phyloP scores from a whole-genome alignment of 2,329 filamentous ascomycete genomes.

The Graphilbum sp. region DNA sequence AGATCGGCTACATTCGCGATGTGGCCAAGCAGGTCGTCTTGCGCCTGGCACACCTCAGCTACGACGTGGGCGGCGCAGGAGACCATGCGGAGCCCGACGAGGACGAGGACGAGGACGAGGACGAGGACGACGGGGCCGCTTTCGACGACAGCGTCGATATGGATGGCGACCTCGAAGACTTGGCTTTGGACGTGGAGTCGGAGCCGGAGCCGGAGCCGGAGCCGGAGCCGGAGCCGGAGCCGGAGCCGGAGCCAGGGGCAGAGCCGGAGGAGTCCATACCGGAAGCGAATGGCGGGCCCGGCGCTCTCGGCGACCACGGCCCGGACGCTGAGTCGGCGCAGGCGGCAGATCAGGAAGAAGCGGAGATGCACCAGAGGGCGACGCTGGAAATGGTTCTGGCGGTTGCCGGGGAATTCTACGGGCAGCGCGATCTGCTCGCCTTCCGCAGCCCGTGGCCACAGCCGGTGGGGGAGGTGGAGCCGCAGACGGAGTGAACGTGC shows the following conservation, averaged over 20 bases:
- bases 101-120: slow-evolving; percentile 15
- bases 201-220: slow-evolving; percentile 2
- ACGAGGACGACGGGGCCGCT: slow-evolving; percentile 14
- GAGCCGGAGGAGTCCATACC: no score
- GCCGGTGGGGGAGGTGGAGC: no score
- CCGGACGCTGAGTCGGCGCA: no score
- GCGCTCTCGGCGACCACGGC: no score
- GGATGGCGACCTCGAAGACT: slow-evolving; percentile 9
- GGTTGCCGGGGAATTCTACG: slow-evolving; percentile 74
- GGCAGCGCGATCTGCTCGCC: slow-evolving; percentile 71
- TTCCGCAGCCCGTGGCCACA: slow-evolving; percentile 42
- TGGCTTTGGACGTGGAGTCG: slow-evolving; percentile 8
- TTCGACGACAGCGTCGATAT: not conserved
- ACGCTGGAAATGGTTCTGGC: slow-evolving; percentile 87
- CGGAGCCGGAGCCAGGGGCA: not conserved
- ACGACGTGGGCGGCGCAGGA: slow-evolving; percentile 32
- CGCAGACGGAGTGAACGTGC: no score
- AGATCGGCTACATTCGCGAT: slow-evolving; percentile 62
- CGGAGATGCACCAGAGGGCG: slow-evolving; percentile 39
- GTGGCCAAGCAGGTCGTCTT: slow-evolving; percentile 61
- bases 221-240: slow-evolving; percentile 11
- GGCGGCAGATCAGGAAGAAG: slow-evolving; percentile 8
- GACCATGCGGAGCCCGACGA: slow-evolving; percentile 20
- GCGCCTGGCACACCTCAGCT: slow-evolving; percentile 35
- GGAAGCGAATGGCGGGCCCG: no score